Percentiles rank a stretch among this genome's conserved stretches.
Evolutionary conservation across 495 filamentous ascomycete genomes (phyloP).

Genomic region (Astrothelium subdiscretum): DNA sequence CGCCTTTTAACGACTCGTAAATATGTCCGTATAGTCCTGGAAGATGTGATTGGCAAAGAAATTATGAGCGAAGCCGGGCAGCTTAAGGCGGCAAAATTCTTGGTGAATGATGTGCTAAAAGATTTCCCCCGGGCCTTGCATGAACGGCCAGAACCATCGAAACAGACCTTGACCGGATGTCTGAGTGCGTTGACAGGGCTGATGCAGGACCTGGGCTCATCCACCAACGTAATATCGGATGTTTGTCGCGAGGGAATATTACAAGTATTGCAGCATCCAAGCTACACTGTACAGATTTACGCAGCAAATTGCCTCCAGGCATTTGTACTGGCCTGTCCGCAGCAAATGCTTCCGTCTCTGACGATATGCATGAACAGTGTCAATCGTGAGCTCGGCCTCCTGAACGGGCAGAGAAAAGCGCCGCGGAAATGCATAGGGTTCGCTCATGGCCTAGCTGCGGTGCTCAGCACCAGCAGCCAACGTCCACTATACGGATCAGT

Average conservation of each 20-base stretch:
- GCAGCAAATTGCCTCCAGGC: conserved; percentile 72
- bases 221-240: conserved; percentile 64
- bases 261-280: conserved; percentile 87
- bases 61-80: conserved; percentile 85
- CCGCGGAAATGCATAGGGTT: conserved; percentile 80
- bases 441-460: conserved; percentile 84
- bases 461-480: conserved; percentile 75
- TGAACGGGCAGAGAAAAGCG: conserved; percentile 64
- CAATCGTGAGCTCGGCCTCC: conserved; percentile 67
- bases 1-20: conserved; percentile 74
- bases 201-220: conserved; percentile 70
- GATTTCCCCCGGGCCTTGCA: conserved; percentile 91
- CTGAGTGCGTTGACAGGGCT: conserved; percentile 71
- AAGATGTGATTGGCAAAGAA: conserved; percentile 68
- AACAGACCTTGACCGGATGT: conserved; percentile 68
- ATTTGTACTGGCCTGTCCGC: conserved; percentile 81
- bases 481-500: conserved; percentile 91
- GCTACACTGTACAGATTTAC: conserved; percentile 88
- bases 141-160: conserved; percentile 80
- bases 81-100: conserved; percentile 61
- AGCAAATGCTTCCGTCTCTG: conserved; percentile 81
- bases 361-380: conserved; percentile 96
- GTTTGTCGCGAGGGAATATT: conserved; percentile 74
- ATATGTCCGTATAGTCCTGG: conserved; percentile 72
- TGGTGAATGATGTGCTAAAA: conserved; percentile 83